Base-by-base conservation (phyloP, 768 basidiomycete species). In the Scleroderma citrinum region DNA sequence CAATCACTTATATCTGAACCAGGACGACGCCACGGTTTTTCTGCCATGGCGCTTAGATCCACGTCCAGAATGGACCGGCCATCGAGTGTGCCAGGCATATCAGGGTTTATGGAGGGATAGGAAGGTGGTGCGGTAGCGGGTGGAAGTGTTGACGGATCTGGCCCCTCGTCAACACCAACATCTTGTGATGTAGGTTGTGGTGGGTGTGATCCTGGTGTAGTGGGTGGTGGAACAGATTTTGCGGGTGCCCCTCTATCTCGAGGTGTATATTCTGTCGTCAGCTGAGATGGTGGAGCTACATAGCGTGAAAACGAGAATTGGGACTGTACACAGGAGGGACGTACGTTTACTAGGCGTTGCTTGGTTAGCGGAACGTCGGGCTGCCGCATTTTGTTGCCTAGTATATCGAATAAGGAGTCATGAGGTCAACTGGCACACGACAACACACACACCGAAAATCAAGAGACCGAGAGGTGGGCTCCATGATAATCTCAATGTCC, bases 1-100 rank as follows among this genome's bases (percentile, higher is more conserved):
- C 93, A 99, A 71, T 97, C 94, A 56, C 88, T 87, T 52, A 96
- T 75, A 71, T 96, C 92, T 4, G 89, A 84, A 30, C 96, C 96
- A 7, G 93, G 87, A 50, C 83, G 70, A 53, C 96, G 74, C 96
- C 96, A 99, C 4, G 85, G 84, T 61, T 95, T 95, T 53, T 91
- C 87, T 8, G 76, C 69, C 73, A 87, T 74, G 23, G 81, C 79
- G 39, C 65, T 76, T 43, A 95, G 58, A 62, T 96, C 94, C 23
- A 92, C 76, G 48, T 96, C 93, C 31, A 91, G 80, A 38, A 96
- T 87, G 24, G 82, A 85, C 45, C 79, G 83, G 10, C 90, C 82
- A 59, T 89, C 80, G 38, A 88, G 69, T 29, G 77, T 73, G 7
- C 87, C 90, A 8, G 81, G 70, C 10, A 71, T 74, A 17, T 76